These are phyloP conservation scores for Mycena galericulata DNA, from an alignment of 768 basidiomycete genomes.

Conservation along the genomic window DNA sequence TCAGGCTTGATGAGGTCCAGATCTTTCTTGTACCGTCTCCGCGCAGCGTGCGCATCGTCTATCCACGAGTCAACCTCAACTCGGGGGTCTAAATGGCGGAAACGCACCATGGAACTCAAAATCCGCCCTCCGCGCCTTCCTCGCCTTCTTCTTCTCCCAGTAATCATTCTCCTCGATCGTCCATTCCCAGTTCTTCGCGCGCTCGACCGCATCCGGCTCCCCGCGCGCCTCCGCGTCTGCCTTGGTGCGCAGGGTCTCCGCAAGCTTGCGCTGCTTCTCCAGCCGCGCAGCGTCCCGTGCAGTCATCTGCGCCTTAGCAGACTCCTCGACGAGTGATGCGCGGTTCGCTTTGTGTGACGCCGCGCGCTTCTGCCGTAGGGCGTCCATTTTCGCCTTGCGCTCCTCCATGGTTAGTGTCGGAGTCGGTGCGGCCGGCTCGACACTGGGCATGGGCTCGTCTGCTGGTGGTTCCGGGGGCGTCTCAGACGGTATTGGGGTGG, in stretches of 20 bases:
- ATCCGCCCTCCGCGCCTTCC: conserved; percentile 88
- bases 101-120: conserved; percentile 91
- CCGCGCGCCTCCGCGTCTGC: conserved; percentile 91
- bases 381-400: conserved; percentile 34
- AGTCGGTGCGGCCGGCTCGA: background rate
- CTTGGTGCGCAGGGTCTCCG: conserved; percentile 86
- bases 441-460: conserved; percentile 17
- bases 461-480: conserved; percentile 1
- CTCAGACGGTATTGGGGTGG: conserved; percentile 6
- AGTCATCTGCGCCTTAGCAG: conserved; percentile 79
- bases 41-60: conserved; percentile 94
- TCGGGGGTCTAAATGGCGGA: conserved; percentile 7
- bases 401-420: conserved; percentile 32
- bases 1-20: conserved; percentile 91
- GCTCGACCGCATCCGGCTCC: conserved; percentile 81
- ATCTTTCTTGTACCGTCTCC: conserved; percentile 93
- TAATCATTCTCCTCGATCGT: conserved; percentile 95
- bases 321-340: conserved; percentile 86
- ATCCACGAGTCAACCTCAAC: background rate
- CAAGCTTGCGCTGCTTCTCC: conserved; percentile 91
- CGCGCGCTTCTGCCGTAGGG: conserved; percentile 27
- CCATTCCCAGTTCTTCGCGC: conserved; percentile 95
- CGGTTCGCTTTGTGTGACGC: conserved; percentile 75
- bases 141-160: conserved; percentile 92
- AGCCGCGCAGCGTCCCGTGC: conserved; percentile 85